Evolutionary conservation across 805 yeast genomes (phyloP).

Genomic region (Zygotorulaspora chibaensis): DNA sequence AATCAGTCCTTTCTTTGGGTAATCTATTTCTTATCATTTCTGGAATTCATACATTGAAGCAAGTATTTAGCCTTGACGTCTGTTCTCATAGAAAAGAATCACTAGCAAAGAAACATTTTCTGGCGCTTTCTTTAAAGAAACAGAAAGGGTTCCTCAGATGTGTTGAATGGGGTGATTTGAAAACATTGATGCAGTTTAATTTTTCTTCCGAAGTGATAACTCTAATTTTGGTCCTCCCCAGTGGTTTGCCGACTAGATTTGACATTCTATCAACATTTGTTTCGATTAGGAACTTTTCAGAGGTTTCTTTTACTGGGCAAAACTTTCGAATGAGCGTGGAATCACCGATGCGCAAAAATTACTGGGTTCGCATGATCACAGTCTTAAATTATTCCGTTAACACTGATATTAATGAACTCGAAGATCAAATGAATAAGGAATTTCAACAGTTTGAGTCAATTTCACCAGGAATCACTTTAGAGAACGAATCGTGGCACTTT

Average conservation of each 20-base stretch:
- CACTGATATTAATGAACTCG: constrained; percentile 32
- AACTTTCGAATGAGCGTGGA: constrained; percentile 46
- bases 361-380: constrained; percentile 48
- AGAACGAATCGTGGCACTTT: constrained; percentile 44
- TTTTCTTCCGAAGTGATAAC: constrained; percentile 23
- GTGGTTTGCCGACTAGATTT: constrained; percentile 45
- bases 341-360: constrained; percentile 44
- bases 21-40: constrained; percentile 46
- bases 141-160: constrained; percentile 13
- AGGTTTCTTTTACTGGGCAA: constrained; percentile 28
- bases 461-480: constrained; percentile 38
- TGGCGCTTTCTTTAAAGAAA: constrained; percentile 18
- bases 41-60: constrained; percentile 42
- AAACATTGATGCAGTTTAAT: constrained; percentile 23
- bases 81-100: constrained; percentile 24
- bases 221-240: constrained; percentile 40
- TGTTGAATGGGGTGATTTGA: constrained; percentile 22
- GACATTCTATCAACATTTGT: constrained; percentile 38
- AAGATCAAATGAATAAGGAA: constrained; percentile 17
- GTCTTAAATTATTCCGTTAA: constrained; percentile 35
- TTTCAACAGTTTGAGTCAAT: constrained; percentile 14
- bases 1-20: constrained; percentile 38
- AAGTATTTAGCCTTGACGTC: constrained; percentile 36
- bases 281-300: constrained; percentile 17
- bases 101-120: constrained; percentile 27